These are phyloP conservation scores for Jamesozyma hellenica DNA, from an alignment of 805 yeast genomes.

Conservation along the genomic window DNA sequence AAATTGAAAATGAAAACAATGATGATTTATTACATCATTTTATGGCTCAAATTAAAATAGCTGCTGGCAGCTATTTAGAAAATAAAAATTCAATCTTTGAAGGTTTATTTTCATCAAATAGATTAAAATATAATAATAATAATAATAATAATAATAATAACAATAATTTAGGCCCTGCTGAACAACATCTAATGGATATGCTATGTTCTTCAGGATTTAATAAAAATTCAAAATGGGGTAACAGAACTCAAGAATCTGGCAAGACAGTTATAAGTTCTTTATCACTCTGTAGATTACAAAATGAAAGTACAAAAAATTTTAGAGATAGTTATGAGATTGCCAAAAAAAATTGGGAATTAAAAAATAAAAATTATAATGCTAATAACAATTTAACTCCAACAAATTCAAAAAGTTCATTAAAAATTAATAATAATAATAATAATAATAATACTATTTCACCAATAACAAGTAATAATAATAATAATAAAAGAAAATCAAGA, in stretches of 20 bases:
- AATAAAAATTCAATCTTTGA: conserved; percentile 55
- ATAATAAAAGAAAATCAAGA: conserved; percentile 40
- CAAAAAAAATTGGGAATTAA: conserved; percentile 17
- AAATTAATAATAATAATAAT: conserved; percentile 17
- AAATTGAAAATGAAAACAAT: conserved; percentile 37
- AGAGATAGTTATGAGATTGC: conserved; percentile 19
- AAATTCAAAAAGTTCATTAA: conserved; percentile 8
- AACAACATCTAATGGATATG: conserved; percentile 91
- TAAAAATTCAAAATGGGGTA: conserved; percentile 69
- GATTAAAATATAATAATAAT: conserved; percentile 18
- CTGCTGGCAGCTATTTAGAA: conserved; percentile 60
- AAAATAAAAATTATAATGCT: conserved; percentile 2
- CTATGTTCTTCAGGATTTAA: conserved; percentile 79
- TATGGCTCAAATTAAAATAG: conserved; percentile 57
- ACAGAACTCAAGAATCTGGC: conserved; percentile 75
- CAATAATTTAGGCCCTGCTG: conserved; percentile 63
- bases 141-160: neutral
- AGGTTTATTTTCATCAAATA: conserved; percentile 45
- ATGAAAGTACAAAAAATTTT: conserved; percentile 31
- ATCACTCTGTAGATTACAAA: conserved; percentile 30
- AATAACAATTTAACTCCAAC: conserved; percentile 8
- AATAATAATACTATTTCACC: conserved; percentile 4
- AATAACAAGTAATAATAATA: conserved; percentile 15
- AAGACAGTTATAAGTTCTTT: conserved; percentile 81
- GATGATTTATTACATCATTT: conserved; percentile 32